Evolutionary conservation across 257 asterid species (phyloP).

Genomic region (Knoxia roxburghii): DNA sequence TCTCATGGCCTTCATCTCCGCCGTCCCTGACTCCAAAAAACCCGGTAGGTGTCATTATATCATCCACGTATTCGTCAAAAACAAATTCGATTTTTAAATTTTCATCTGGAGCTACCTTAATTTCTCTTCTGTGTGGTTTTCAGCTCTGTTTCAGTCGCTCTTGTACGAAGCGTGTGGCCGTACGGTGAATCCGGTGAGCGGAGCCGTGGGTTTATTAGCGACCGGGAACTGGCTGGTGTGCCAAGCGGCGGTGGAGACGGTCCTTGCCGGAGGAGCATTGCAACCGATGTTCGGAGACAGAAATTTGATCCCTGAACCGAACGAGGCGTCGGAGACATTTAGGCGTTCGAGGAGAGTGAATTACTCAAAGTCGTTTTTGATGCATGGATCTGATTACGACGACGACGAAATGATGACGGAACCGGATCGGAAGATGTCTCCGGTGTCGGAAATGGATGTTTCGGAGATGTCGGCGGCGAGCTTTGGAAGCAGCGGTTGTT

Average conservation of each 20-base stretch:
- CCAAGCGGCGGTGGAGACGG: conserved; percentile 67
- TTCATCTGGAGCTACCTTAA: not conserved
- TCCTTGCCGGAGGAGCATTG: conserved; percentile 55
- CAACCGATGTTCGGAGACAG: conserved; percentile 24
- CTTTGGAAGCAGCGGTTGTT: conserved; percentile 28
- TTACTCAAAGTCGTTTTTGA: conserved; percentile 8
- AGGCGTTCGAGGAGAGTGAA: conserved; percentile 13
- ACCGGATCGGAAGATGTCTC: conserved; percentile 2
- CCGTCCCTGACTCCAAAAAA: conserved; percentile 50
- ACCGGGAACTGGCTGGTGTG: conserved; percentile 77
- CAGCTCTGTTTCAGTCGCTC: conserved; percentile 73
- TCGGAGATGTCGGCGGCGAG: conserved; percentile 52
- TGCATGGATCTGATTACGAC: conserved; percentile 25
- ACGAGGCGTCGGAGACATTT: conserved; percentile 17
- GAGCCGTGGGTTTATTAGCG: conserved; percentile 73
- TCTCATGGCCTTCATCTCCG: conserved; percentile 69
- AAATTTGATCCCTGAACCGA: conserved; percentile 13
- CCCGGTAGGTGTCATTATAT: no score
- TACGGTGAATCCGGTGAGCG: conserved; percentile 78
- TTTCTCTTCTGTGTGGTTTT: not conserved
- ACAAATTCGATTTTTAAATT: no score
- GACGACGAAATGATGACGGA: conserved; percentile 3
- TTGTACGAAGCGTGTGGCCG: conserved; percentile 87
- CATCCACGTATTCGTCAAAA: no score
- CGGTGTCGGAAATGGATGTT: conserved; percentile 11